These are phyloP conservation scores for Scleroderma bovista DNA, from an alignment of 768 basidiomycete species.

Conservation along the genomic window DNA sequence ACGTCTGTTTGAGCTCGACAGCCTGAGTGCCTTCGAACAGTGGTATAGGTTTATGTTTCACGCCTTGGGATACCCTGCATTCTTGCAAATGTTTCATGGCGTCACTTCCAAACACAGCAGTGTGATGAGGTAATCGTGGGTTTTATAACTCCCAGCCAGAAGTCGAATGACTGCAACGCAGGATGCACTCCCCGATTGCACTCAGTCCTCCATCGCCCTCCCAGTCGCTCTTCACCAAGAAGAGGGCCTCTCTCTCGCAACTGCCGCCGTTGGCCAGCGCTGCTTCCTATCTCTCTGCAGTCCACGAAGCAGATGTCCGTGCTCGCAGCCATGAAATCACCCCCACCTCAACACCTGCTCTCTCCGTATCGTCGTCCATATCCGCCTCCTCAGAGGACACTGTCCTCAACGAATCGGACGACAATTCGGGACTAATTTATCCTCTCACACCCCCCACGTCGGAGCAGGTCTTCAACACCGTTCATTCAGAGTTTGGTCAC, in stretches of 20 bases:
- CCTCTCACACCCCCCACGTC: constrained; percentile 72
- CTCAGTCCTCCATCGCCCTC: constrained; percentile 45
- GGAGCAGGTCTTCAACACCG: constrained; percentile 68
- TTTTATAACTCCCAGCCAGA: background rate
- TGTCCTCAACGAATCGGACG: constrained; percentile 50
- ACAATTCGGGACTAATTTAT: constrained; percentile 52
- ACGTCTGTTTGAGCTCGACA: too few relatives aligned
- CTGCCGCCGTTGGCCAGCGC: constrained; percentile 44
- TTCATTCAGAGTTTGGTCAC: constrained; percentile 92
- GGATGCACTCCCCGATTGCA: constrained; percentile 61
- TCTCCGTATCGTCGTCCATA: constrained; percentile 69
- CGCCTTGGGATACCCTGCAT: too few relatives aligned
- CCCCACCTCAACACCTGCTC: constrained; percentile 61
- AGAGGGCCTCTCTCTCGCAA: constrained; percentile 31
- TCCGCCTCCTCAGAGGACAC: constrained; percentile 68
- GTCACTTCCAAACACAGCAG: too few relatives aligned
- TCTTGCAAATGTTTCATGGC: too few relatives aligned
- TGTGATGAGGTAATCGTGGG: background rate
- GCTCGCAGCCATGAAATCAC: constrained; percentile 46
- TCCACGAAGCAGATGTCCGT: constrained; percentile 63
- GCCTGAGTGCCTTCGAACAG: too few relatives aligned
- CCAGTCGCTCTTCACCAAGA: constrained; percentile 60
- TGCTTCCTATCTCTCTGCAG: constrained; percentile 54
- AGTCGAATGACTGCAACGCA: background rate
- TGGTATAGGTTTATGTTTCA: too few relatives aligned